Conservation (phyloP, 352 stramenopile genomes). For the Bremia lactucae region DNA sequence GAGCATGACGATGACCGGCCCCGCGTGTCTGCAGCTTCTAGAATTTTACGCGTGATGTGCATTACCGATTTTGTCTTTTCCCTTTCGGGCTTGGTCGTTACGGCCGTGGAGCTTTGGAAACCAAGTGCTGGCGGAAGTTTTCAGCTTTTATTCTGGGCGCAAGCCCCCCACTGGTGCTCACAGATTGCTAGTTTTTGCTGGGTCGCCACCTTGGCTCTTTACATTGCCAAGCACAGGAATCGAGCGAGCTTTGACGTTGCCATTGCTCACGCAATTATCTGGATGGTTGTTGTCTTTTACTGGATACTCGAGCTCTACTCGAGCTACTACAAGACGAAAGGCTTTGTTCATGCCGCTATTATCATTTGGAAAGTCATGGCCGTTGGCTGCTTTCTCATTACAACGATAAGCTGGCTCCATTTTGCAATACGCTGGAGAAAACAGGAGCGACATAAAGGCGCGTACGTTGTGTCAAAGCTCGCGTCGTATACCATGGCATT, state of each 20-base stretch:
- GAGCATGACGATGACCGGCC: constrained; percentile 22
- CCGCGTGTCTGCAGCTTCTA: constrained; percentile 41
- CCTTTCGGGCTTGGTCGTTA: constrained; percentile 44
- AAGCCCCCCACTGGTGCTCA: constrained; percentile 62
- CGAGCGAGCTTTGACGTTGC: constrained; percentile 53
- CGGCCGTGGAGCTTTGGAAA: constrained; percentile 39
- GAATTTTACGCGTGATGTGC: constrained; percentile 59
- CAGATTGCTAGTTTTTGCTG: constrained; percentile 75
- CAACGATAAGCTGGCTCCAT: constrained; percentile 44
- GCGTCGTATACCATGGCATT: constrained; percentile 71
- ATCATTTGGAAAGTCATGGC: constrained; percentile 71
- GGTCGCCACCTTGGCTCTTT: constrained; percentile 60
- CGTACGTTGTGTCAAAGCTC: constrained; percentile 68
- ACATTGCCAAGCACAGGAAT: constrained; percentile 56
- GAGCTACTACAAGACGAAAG: constrained; percentile 36
- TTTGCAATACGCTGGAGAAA: constrained; percentile 43
- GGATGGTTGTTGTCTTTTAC: constrained; percentile 68
- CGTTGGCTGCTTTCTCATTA: constrained; percentile 41
- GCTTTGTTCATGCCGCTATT: constrained; percentile 38
- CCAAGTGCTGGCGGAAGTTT: constrained; percentile 20
- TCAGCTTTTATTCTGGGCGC: constrained; percentile 59
- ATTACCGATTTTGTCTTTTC: constrained; percentile 66
- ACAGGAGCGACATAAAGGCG: constrained; percentile 33
- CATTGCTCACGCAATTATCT: constrained; percentile 69
- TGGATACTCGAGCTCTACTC: constrained; percentile 66